These are phyloP conservation scores for Carallia brachiata DNA, from an alignment of 345 rosid species.

Conservation along the genomic window DNA sequence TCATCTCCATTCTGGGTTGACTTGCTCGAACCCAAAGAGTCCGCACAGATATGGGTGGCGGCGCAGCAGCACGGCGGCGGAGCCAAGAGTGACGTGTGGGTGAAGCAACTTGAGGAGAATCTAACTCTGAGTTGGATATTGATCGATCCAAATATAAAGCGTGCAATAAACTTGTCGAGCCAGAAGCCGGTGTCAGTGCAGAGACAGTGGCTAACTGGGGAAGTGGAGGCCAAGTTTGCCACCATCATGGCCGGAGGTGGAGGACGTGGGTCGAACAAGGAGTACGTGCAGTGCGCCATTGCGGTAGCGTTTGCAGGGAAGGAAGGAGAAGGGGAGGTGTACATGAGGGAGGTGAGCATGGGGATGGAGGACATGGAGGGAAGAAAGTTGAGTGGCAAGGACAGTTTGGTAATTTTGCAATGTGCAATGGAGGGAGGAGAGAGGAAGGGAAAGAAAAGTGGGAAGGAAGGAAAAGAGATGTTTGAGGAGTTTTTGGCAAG, in stretches of 20 bases:
- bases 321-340: constrained; percentile 60
- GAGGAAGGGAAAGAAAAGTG: constrained; percentile 27
- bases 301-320: constrained; percentile 46
- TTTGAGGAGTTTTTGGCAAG: constrained; percentile 40
- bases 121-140: constrained; percentile 61
- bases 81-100: constrained; percentile 38
- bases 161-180: constrained; percentile 62
- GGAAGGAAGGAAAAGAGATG: constrained; percentile 32
- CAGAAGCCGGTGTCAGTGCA: constrained; percentile 50
- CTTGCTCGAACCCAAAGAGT: constrained; percentile 50
- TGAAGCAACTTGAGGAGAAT: constrained; percentile 47
- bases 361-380: constrained; percentile 81
- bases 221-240: constrained; percentile 50
- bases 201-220: constrained; percentile 72
- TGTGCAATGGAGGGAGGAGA: constrained; percentile 42
- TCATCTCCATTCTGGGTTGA: constrained; percentile 64
- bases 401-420: constrained; percentile 55
- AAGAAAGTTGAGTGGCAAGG: constrained; percentile 59
- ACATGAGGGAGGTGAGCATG: constrained; percentile 68
- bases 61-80: neutral
- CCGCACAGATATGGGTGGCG: constrained; percentile 32
- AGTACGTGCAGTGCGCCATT: constrained; percentile 41
- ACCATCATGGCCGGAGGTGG: constrained; percentile 32
- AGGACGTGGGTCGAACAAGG: constrained; percentile 22
- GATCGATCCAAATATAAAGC: constrained; percentile 55